Evolutionary conservation across 106 monocot genomes (phyloP), one percentile per base, ranked within the genome.

Genomic region (Phalaenopsis equestris): DNA sequence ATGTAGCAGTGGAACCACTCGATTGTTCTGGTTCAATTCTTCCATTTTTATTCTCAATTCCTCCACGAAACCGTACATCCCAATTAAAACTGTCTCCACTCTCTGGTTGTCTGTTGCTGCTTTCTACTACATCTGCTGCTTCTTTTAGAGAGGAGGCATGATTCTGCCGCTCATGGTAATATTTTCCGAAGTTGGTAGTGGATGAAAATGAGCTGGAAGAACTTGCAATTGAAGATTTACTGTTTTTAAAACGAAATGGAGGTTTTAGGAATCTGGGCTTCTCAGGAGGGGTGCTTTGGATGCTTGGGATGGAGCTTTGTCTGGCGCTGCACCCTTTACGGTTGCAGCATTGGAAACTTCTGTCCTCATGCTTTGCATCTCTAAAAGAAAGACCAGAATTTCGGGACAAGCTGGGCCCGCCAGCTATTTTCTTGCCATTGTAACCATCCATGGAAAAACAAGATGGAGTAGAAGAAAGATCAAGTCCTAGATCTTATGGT

Each of bases 301-400:
- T 18, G 36, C 46, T 78, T 77, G 56, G 83, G 56, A 67, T 74
- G 48, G 84, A 83, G 43, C 85, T 81, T 43, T 72, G 82, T 30
- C 85, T 86, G 16, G 87, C 74, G 67, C 81, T 79, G 9, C 83
- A 88, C 83, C 89, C 88, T 55, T 83, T 72, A n/a, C 80, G 64
- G 67, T 82, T 88, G 80, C 82, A 79, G 77, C 83, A 72, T 73
- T 84, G 83, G 43, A 68, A 82, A 57, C 43, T 77, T 67, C 72
- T 86, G 17, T 84, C 83, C 14, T 83, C 87, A 45, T 85, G 75
- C 56, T 81, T 80, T 75, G 81, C 79, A 76, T 89, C 79, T 79
- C 73, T 78, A 43, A 83, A 80, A 67, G 86, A 48, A 77, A 86
- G 57, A 41, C 61, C 56, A 12, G 87, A 61, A 52, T 14, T 12